Evolutionary conservation across 2,329 filamentous ascomycete species (phyloP).

Genomic region (Seiridium cupressi): DNA sequence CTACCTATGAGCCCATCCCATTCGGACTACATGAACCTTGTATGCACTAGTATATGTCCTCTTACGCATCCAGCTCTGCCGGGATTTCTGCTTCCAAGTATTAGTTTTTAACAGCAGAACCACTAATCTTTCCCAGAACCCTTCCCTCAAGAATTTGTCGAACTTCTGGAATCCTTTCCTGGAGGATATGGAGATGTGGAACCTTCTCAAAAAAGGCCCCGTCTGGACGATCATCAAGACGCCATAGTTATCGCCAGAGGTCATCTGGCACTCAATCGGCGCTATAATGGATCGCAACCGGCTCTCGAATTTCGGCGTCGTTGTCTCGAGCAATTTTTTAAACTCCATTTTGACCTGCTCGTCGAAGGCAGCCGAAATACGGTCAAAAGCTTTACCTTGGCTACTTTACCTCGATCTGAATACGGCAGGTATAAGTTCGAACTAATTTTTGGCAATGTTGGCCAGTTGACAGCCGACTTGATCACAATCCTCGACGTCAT

Average conservation of each 20-base stretch:
- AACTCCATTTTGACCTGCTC: not conserved
- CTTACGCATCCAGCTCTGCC: no score
- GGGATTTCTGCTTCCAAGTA: no score
- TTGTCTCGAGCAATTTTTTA: not conserved
- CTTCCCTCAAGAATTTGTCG: slow-evolving; percentile 14
- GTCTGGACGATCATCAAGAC: slow-evolving; percentile 10
- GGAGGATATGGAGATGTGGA: slow-evolving; percentile 3
- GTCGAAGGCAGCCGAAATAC: not conserved
- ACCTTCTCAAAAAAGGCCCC: slow-evolving; percentile 19
- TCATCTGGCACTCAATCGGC: not conserved
- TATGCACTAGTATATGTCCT: no score
- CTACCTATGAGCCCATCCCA: no score
- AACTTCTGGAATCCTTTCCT: slow-evolving; percentile 6
- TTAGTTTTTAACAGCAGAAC: no score
- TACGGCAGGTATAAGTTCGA: not conserved
- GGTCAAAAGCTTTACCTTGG: not conserved
- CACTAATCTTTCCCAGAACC: slow-evolving; percentile 10
- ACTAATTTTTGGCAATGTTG: not conserved
- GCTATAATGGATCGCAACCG: not conserved
- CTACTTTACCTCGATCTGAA: not conserved
- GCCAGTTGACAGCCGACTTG: not conserved
- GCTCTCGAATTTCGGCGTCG: not conserved
- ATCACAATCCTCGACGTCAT: slow-evolving; percentile 6
- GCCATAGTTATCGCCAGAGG: not conserved
- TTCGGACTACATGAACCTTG: no score